phyloP scores from a whole-genome alignment of 495 filamentous ascomycete species.

The Aspergillus asperescens region DNA sequence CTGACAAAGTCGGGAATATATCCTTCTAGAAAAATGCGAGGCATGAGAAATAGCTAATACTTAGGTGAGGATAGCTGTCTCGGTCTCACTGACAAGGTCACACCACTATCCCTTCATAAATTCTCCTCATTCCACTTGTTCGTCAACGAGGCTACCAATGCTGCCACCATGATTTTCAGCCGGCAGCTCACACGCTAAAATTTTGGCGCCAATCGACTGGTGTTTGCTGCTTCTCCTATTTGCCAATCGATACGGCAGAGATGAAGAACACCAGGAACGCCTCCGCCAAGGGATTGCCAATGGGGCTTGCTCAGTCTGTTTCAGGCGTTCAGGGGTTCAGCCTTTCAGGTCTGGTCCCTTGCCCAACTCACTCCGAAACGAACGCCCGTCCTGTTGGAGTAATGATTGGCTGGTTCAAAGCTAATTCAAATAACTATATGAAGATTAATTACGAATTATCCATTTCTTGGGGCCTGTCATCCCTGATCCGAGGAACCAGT shows the following conservation, averaged over 20 bases:
- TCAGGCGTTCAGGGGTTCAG: neutral
- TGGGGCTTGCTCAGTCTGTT: neutral
- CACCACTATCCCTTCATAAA: neutral
- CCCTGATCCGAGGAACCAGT: neutral
- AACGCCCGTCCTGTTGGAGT: neutral
- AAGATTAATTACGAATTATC: constrained; percentile 8
- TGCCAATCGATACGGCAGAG: neutral
- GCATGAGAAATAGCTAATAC: neutral
- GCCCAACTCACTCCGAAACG: neutral
- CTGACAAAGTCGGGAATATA: neutral
- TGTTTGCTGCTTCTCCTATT: constrained; percentile 1
- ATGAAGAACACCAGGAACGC: neutral
- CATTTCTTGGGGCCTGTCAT: too few relatives aligned
- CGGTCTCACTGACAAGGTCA: neutral
- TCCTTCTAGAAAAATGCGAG: neutral
- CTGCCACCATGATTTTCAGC: neutral
- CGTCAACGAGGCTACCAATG: too few relatives aligned
- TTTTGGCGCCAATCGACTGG: neutral
- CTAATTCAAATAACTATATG: constrained; percentile 2
- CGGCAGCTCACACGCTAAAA: constrained; percentile 1
- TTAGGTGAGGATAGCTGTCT: neutral
- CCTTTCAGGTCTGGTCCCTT: neutral
- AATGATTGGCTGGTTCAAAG: neutral
- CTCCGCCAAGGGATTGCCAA: neutral
- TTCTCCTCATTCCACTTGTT: neutral